Conservation (phyloP, 1,284 basidiomycete species). For the Leccinum solheimii region DNA sequence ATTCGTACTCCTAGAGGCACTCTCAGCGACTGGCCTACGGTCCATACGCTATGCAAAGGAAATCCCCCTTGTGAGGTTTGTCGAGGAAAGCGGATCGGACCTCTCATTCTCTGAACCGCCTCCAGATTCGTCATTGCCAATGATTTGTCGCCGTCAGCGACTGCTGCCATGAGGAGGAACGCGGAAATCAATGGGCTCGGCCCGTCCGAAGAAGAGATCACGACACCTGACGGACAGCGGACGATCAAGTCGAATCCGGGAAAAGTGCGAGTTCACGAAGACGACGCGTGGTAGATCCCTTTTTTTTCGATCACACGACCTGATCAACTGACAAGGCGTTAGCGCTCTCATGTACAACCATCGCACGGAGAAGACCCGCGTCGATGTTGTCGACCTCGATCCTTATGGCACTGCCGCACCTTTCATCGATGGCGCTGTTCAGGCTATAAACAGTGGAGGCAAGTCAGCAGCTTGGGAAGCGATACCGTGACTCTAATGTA, state of each 20-base stretch:
- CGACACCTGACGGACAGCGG: conserved; percentile 19
- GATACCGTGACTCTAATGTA: conserved; percentile 3
- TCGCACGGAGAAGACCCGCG: conserved; percentile 69
- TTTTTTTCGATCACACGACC: background rate
- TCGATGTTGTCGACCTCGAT: conserved; percentile 95
- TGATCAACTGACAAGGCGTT: background rate
- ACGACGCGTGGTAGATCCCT: conserved; percentile 81
- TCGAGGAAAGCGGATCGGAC: conserved; percentile 1
- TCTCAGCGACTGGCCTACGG: conserved; percentile 93
- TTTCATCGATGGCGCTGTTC: conserved; percentile 97
- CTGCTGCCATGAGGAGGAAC: conserved; percentile 87
- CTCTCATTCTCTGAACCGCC: conserved; percentile 6
- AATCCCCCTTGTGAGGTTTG: conserved; percentile 85
- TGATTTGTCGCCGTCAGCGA: conserved; percentile 84
- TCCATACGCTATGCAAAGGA: conserved; percentile 98
- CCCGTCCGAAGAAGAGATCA: conserved; percentile 31
- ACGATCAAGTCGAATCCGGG: conserved; percentile 35
- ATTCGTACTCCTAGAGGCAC: conserved; percentile 89
- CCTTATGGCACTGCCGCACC: conserved; percentile 98
- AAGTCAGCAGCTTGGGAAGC: conserved; percentile 18
- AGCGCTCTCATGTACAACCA: conserved; percentile 93
- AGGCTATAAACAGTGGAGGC: conserved; percentile 87
- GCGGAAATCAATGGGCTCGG: conserved; percentile 86
- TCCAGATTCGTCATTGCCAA: conserved; percentile 86
- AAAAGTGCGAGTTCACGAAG: conserved; percentile 84